phyloP scores from a whole-genome alignment of 257 asterid species.

The Pogostemon cablin region DNA sequence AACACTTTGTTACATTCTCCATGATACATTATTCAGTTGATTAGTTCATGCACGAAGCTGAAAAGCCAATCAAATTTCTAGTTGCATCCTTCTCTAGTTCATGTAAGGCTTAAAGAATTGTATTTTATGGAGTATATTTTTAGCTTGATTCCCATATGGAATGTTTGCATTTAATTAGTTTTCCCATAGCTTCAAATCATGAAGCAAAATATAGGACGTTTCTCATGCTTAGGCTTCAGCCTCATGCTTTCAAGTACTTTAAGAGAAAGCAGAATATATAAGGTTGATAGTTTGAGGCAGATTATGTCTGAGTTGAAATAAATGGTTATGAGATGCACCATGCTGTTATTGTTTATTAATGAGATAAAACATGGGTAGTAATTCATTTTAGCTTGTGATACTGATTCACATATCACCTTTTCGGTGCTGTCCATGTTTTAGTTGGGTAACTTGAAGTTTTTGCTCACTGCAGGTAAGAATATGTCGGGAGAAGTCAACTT shows the following conservation, averaged over 20 bases:
- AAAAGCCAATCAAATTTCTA: slow-evolving; percentile 17
- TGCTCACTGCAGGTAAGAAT: slow-evolving; percentile 69
- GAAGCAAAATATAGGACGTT: background rate
- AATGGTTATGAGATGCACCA: slow-evolving; percentile 14
- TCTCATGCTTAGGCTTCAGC: slow-evolving; percentile 18
- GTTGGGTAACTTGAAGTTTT: slow-evolving; percentile 5
- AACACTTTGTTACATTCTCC: slow-evolving; percentile 10
- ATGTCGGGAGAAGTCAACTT: slow-evolving; percentile 86
- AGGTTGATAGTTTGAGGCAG: background rate
- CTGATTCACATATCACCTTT: background rate
- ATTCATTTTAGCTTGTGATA: background rate
- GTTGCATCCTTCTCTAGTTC: background rate
- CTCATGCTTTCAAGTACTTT: slow-evolving; percentile 21
- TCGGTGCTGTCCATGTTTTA: slow-evolving; percentile 24
- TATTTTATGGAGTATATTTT: background rate
- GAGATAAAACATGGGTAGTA: background rate
- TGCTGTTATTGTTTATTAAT: slow-evolving; percentile 5
- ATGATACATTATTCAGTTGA: slow-evolving; percentile 13
- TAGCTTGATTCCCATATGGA: background rate
- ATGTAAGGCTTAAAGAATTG: slow-evolving; percentile 19
- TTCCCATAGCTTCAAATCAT: slow-evolving; percentile 4
- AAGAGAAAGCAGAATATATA: background rate
- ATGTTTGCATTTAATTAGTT: background rate
- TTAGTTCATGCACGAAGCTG: slow-evolving; percentile 6
- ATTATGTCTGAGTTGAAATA: background rate